Conservation (phyloP, 2,329 filamentous ascomycete genomes). For the Alternaria consortialis region DNA sequence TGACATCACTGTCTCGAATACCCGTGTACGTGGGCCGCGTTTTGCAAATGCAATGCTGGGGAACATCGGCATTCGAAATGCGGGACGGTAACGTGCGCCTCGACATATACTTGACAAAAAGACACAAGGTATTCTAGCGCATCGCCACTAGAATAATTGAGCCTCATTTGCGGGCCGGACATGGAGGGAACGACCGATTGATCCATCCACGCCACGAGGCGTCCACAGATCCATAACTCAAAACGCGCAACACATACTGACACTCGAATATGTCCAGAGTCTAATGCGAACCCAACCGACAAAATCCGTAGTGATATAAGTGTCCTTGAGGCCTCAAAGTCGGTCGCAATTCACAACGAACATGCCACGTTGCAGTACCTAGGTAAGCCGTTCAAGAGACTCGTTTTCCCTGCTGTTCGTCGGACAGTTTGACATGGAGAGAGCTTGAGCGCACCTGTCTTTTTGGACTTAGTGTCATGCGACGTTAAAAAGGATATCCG, state of each 20-base stretch:
- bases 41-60: constrained; percentile 6
- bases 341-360: not conserved
- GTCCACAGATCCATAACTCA: not conserved
- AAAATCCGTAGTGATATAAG: not conserved
- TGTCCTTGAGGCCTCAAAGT: not conserved
- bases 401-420: not conserved
- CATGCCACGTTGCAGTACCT: not conserved
- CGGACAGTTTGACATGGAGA: not conserved
- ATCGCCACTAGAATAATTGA: not conserved
- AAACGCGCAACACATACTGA: not conserved
- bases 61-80: constrained; percentile 6
- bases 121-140: not conserved
- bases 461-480: not conserved
- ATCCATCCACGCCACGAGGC: not conserved
- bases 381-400: not conserved
- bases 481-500: not conserved
- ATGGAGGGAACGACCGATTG: not conserved
- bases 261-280: not conserved
- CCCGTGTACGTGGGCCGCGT: not conserved
- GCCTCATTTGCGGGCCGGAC: not conserved
- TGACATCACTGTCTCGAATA: constrained; percentile 3
- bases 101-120: not conserved
- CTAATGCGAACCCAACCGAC: not conserved
- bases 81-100: not conserved
- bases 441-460: not conserved